These are phyloP conservation scores for Solanum arcanum DNA, from an alignment of 257 asterid species.

Conservation along the genomic window DNA sequence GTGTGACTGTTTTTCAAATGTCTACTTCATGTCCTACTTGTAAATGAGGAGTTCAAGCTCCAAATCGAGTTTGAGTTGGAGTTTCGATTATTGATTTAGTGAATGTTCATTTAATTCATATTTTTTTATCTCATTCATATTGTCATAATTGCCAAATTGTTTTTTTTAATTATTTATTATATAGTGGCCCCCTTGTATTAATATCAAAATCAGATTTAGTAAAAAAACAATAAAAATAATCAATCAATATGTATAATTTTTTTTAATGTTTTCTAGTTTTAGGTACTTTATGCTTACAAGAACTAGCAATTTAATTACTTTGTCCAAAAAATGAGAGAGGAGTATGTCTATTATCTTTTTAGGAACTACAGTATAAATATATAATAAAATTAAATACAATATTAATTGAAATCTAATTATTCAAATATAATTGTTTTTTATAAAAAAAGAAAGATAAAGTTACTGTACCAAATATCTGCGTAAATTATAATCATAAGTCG, in stretches of 20 bases:
- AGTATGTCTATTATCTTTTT: background rate
- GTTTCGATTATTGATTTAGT: background rate
- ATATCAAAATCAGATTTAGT: background rate
- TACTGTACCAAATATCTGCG: background rate
- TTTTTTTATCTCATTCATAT: no score
- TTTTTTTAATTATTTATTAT: no score
- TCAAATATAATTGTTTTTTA: no score
- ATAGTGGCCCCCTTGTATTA: background rate
- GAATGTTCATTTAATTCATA: no score
- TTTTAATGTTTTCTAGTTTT: no score
- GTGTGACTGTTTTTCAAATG: background rate
- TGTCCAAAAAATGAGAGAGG: background rate
- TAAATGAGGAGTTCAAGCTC: background rate
- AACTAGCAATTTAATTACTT: background rate
- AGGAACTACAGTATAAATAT: background rate
- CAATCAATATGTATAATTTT: background rate
- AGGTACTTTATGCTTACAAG: background rate
- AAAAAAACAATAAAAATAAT: no score
- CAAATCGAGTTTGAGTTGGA: no score
- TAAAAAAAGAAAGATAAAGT: no score
- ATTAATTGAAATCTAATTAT: background rate
- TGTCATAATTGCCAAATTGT: no score
- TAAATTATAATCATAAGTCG: no score
- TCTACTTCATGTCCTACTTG: background rate
- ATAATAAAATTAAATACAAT: no score